These are phyloP conservation scores for Podaxis sp. DNA, from an alignment of 768 basidiomycete genomes.

Conservation along the genomic window DNA sequence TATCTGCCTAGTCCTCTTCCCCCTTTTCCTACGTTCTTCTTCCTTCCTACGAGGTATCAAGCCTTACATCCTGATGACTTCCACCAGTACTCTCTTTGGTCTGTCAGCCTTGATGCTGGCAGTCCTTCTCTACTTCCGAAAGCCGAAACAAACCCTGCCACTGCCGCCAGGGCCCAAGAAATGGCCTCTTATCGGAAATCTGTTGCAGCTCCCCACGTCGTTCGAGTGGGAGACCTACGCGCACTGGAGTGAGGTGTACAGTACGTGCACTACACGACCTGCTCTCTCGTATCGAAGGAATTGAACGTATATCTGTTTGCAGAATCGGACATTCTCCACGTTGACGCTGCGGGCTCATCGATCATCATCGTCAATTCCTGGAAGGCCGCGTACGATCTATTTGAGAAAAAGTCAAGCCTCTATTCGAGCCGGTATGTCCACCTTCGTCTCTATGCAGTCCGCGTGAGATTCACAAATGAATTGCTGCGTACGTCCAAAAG, in stretches of 20 bases:
- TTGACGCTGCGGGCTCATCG: slow-evolving; percentile 22
- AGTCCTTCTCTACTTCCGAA: neutral
- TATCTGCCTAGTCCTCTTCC: neutral
- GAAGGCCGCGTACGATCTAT: slow-evolving; percentile 35
- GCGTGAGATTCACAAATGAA: neutral
- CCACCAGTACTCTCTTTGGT: neutral
- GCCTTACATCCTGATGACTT: neutral
- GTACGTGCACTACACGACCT: slow-evolving; percentile 21
- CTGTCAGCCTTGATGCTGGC: slow-evolving; percentile 1
- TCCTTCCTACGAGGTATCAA: neutral
- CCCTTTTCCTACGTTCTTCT: neutral
- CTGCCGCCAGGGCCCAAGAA: slow-evolving; percentile 42
- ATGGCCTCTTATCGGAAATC: slow-evolving; percentile 40
- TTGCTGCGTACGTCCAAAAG: neutral
- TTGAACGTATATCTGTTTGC: neutral
- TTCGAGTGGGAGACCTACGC: slow-evolving; percentile 38
- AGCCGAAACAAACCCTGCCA: slow-evolving; percentile 21
- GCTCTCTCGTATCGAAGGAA: neutral
- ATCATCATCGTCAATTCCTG: slow-evolving; percentile 32
- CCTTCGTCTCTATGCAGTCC: neutral
- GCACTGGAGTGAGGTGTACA: slow-evolving; percentile 37
- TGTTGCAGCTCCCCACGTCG: slow-evolving; percentile 36
- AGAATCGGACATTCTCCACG: slow-evolving; percentile 28
- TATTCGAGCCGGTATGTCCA: slow-evolving; percentile 33
- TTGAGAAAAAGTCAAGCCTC: slow-evolving; percentile 37